Conservation (phyloP, 352 stramenopile species). For the Globisporangium yorkense region DNA sequence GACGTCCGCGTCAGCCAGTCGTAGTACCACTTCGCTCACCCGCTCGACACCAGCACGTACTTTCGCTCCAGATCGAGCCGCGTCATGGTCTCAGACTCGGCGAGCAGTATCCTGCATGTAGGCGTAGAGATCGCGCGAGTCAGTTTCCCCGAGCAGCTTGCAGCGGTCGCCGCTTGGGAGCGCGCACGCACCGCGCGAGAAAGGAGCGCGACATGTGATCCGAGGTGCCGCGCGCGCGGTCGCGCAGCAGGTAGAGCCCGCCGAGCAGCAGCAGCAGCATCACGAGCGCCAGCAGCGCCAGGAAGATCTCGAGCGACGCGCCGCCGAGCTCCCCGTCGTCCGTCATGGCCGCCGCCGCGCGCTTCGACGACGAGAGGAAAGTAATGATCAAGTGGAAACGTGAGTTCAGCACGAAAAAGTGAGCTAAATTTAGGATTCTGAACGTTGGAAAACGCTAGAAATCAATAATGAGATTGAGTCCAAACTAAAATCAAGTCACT, state of each 20-base stretch:
- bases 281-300: constrained; percentile 61
- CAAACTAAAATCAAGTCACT: no score
- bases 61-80: constrained; percentile 70
- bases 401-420: neutral
- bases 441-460: neutral
- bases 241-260: constrained; percentile 59
- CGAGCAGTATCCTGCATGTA: constrained; percentile 32
- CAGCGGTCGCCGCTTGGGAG: no score
- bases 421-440: neutral
- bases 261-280: constrained; percentile 62
- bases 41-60: constrained; percentile 16
- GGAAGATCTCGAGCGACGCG: constrained; percentile 56
- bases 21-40: no score
- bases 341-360: neutral
- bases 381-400: neutral
- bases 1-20: neutral
- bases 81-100: constrained; percentile 56
- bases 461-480: no score
- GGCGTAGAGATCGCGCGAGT: neutral
- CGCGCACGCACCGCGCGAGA: constrained; percentile 28
- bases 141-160: neutral
- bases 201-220: constrained; percentile 35
- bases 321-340: constrained; percentile 4
- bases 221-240: constrained; percentile 23
- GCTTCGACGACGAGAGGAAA: no score